Evolutionary conservation across 169 alveolate species (phyloP).

Genomic region (Theileria annulata): DNA sequence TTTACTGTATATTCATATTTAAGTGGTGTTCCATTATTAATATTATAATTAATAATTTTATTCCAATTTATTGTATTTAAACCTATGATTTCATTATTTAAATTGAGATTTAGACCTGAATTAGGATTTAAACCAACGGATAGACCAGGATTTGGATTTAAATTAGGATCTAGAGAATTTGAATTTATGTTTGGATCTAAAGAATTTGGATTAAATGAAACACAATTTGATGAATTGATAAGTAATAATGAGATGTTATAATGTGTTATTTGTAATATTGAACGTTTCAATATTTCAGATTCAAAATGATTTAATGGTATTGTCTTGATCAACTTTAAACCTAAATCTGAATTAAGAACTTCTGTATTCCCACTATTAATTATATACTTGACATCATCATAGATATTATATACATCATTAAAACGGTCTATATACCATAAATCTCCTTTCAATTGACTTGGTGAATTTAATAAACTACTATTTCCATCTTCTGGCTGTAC

Average conservation of each 20-base stretch:
- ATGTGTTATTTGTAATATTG: constrained; percentile 41
- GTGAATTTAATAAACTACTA: no score
- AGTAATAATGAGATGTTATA: neutral
- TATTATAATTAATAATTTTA: constrained; percentile 2
- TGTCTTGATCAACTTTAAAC: neutral
- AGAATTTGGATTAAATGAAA: no score
- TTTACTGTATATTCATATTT: neutral
- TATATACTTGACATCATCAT: constrained; percentile 47
- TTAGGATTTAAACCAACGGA: no score
- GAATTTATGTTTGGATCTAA: no score
- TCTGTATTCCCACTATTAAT: neutral
- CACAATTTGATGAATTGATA: neutral
- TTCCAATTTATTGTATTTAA: constrained; percentile 23
- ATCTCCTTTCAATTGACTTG: neutral
- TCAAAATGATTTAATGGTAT: constrained; percentile 27
- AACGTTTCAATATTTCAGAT: constrained; percentile 39
- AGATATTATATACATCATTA: constrained; percentile 2
- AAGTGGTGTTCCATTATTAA: neutral
- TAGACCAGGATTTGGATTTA: no score
- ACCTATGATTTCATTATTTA: neutral
- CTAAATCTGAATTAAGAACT: no score
- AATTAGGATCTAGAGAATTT: no score
- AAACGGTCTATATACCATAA: neutral
- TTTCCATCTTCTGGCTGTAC: no score
- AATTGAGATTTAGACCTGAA: no score